Evolutionary conservation across 257 asterid species (phyloP), one percentile per base, ranked within the genome.

Genomic region (Capsicum pubescens): DNA sequence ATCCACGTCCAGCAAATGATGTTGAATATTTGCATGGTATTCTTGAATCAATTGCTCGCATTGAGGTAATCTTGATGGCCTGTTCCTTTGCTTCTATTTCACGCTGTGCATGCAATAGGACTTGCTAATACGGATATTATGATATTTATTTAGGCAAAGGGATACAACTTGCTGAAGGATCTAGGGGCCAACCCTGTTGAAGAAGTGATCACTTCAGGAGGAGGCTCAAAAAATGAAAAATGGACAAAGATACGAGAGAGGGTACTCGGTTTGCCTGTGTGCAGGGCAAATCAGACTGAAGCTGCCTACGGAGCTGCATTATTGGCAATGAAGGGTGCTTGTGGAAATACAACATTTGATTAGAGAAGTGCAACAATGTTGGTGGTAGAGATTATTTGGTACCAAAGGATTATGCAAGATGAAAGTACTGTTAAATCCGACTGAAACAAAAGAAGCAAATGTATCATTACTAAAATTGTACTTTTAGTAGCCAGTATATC

Each of bases 251-350:
- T 95, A 80, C 90, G 98, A 44, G 94, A 91, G 91, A 90, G 99
- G 48, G 96, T 95, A 77, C 88, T 95, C 6, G 97, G 98, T 21
- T 72, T 93, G 87, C 97, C 98, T 0, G 98, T 95, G 63, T 55
- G 83, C 16, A 91, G 74, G 88, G 97, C 98, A 6, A 85, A 88
- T 83, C 97, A 95, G 52, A 90, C 98, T 59, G 99, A 95, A 89
- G 98, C 98, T 91, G 98, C 98, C 46, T 94, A 92, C 85, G 99
- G 99, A 56, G 97, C 98, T 86, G 99, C 98, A 17, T 87, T 94
- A 63, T 55, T 95, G 80, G 99, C 98, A 70, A 32, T 91, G 88
- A 95, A 93, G 82, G 99, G 95, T 77, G 89, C 87, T 59, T 54
- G 13, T 11, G 15, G 66, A 63, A 21, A 68, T 64, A 19, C 26